A percentile compares a stretch with the other conserved stretches of the same genome.
Conservation (phyloP, 2,329 filamentous ascomycete genomes). For the Colletotrichum tofieldiae region DNA sequence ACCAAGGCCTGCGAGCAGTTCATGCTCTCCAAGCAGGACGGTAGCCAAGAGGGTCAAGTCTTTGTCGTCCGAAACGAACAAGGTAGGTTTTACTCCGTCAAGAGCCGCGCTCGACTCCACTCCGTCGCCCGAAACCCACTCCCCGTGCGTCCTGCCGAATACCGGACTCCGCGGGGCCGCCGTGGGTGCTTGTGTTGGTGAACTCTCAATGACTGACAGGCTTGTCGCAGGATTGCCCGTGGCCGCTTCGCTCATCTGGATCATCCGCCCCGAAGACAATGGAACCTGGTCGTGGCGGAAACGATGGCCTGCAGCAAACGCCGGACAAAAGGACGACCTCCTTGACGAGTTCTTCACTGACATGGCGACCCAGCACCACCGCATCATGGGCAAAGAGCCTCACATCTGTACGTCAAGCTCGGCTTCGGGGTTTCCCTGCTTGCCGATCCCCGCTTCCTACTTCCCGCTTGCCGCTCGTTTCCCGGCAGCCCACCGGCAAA, state of each 20-base stretch:
- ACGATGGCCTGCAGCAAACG: constrained; percentile 37
- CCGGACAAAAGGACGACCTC: constrained; percentile 32
- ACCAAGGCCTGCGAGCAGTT: constrained; percentile 29
- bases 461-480: too few species aligned
- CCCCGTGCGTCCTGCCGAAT: background rate
- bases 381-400: constrained; percentile 35
- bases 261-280: constrained; percentile 34
- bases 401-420: constrained; percentile 43
- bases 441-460: background rate
- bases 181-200: background rate
- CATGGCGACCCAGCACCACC: constrained; percentile 43
- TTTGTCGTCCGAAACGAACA: constrained; percentile 34
- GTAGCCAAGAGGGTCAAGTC: constrained; percentile 28
- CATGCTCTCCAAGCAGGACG: constrained; percentile 27
- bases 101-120: background rate
- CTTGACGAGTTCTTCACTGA: constrained; percentile 42
- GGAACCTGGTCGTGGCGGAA: constrained; percentile 38
- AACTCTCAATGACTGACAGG: constrained; percentile 1
- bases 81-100: background rate
- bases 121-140: constrained; percentile 1
- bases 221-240: constrained; percentile 10
- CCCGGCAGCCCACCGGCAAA: background rate
- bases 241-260: constrained; percentile 33
- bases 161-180: background rate
- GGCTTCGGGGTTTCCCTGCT: too few species aligned